A percentile compares a stretch with the other conserved stretches of the same genome.
Conservation (phyloP, 2,329 filamentous ascomycete species). For the Fusarium napiforme region DNA sequence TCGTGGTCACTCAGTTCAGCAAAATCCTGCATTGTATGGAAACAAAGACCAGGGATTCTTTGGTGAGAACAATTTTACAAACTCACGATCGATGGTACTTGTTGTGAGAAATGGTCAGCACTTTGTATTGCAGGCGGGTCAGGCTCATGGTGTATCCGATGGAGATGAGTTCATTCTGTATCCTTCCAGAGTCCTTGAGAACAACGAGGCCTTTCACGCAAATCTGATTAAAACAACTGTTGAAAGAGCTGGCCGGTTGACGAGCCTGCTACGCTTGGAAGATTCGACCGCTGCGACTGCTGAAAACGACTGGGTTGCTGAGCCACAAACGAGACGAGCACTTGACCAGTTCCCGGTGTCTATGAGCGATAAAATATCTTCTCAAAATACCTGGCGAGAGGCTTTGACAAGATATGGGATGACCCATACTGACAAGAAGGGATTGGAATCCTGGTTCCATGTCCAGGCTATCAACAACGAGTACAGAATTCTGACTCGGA, state of each 20-base stretch:
- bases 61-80: background rate
- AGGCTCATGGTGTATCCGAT: slow-evolving; percentile 10
- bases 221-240: background rate
- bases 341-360: background rate
- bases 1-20: background rate
- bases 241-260: background rate
- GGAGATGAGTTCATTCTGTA: slow-evolving; percentile 15
- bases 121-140: slow-evolving; percentile 2
- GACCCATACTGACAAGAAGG: accelerated
- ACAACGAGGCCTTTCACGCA: background rate
- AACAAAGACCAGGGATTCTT: slow-evolving; percentile 32
- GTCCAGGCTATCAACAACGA: background rate
- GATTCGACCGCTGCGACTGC: accelerated
- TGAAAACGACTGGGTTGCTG: background rate
- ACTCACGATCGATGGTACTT: background rate
- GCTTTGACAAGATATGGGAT: background rate
- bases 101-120: background rate
- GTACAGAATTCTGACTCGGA: background rate
- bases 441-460: background rate
- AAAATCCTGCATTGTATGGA: slow-evolving; percentile 13
- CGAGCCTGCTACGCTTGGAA: background rate
- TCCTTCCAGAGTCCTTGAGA: background rate
- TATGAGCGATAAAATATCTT: background rate
- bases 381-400: background rate
- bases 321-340: background rate